These are phyloP conservation scores for Saccharomyces hybrid DNA, from an alignment of 1,139 yeast genomes.

Conservation along the genomic window DNA sequence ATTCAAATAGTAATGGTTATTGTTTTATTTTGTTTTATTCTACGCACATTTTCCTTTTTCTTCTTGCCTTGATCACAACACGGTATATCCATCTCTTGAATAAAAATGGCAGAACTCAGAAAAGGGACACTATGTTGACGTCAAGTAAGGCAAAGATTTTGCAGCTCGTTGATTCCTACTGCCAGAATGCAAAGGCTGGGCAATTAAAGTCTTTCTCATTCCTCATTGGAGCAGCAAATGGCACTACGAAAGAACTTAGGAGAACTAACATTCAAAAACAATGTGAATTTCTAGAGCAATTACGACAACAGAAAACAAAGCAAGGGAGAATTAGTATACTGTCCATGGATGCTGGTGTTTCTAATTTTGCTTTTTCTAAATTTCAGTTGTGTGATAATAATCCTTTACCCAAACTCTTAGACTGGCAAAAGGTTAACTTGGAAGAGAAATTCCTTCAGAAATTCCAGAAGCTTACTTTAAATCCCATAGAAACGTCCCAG, in stretches of 20 bases:
- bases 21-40: no score
- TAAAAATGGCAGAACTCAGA: not conserved
- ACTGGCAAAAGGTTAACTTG: conserved; percentile 41
- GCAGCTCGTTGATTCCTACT: conserved; percentile 18
- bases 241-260: conserved; percentile 15
- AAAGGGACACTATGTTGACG: not conserved
- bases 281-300: conserved; percentile 7
- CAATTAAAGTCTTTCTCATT: conserved; percentile 17
- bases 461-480: conserved; percentile 7
- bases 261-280: conserved; percentile 13
- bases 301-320: conserved; percentile 8
- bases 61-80: not conserved
- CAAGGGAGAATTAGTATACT: conserved; percentile 22
- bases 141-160: conserved; percentile 19
- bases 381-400: conserved; percentile 19
- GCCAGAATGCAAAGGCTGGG: conserved; percentile 12
- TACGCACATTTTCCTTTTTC: not conserved
- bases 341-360: conserved; percentile 40
- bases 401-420: conserved; percentile 30
- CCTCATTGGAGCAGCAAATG: conserved; percentile 17
- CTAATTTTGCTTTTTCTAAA: conserved; percentile 35
- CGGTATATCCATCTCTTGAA: no score
- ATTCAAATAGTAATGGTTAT: no score
- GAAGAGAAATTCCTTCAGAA: conserved; percentile 26
- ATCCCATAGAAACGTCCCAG: conserved; percentile 18